These are phyloP conservation scores for Ophiosphaerella narmari DNA, from an alignment of 2,329 filamentous ascomycete genomes.

Conservation along the genomic window DNA sequence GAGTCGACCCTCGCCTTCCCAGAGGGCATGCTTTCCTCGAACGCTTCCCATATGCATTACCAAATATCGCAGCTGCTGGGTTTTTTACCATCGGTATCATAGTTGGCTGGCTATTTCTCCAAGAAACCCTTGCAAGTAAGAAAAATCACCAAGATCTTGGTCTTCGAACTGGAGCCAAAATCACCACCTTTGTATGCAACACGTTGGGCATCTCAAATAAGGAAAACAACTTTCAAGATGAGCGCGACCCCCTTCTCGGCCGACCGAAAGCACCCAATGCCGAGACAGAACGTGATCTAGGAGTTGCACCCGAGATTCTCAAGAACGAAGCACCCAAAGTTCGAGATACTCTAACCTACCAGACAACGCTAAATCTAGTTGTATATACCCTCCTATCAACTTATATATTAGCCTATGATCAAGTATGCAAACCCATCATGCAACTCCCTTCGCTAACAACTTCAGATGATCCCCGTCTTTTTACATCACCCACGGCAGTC, in stretches of 20 bases:
- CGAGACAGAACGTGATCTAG: constrained; percentile 13
- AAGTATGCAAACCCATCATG: constrained; percentile 46
- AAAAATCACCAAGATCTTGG: constrained; percentile 75
- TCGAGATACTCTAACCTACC: constrained; percentile 71
- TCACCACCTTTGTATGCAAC: constrained; percentile 50
- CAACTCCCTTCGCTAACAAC: neutral
- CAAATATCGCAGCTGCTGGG: constrained; percentile 75
- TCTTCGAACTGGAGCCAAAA: constrained; percentile 69
- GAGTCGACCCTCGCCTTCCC: constrained; percentile 74
- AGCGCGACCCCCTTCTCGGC: constrained; percentile 38
- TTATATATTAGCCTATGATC: constrained; percentile 84
- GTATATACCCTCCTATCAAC: constrained; percentile 81
- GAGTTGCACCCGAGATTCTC: neutral
- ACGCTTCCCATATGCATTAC: constrained; percentile 79
- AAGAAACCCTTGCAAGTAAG: constrained; percentile 80
- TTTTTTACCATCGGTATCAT: constrained; percentile 80
- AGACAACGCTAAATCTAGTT: constrained; percentile 75
- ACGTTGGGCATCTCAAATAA: constrained; percentile 15
- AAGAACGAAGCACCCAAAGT: constrained; percentile 46
- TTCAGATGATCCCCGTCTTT: constrained; percentile 76
- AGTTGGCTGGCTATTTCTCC: constrained; percentile 77
- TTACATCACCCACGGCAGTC: constrained; percentile 72
- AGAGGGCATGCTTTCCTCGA: constrained; percentile 67
- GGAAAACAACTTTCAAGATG: constrained; percentile 13
- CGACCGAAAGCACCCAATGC: constrained; percentile 24